A percentile compares a stretch with the other conserved stretches of the same genome.
phyloP scores from a whole-genome alignment of 1,284 basidiomycete genomes.

The Erythrobasidium hasegawianum region DNA sequence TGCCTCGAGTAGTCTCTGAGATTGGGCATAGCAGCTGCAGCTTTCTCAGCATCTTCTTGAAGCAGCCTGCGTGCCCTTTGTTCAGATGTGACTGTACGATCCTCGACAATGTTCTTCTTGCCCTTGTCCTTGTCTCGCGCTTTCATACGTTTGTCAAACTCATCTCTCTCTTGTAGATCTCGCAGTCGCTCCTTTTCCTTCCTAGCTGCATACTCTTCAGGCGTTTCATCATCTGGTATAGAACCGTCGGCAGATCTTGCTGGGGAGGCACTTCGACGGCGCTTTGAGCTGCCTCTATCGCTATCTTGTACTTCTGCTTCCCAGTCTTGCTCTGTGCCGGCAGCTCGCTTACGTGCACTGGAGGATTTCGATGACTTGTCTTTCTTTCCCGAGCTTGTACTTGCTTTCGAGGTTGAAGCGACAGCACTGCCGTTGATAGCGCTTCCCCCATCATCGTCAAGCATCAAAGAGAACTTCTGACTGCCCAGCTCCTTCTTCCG shows the following conservation, averaged over 20 bases:
- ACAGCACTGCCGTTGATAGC: background rate
- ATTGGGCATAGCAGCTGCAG: slow-evolving; percentile 72
- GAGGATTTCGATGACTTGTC: slow-evolving; percentile 32
- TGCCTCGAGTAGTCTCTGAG: slow-evolving; percentile 81
- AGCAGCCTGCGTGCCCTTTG: slow-evolving; percentile 73
- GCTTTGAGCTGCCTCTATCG: slow-evolving; percentile 49
- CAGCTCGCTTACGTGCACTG: slow-evolving; percentile 37
- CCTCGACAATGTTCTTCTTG: slow-evolving; percentile 83
- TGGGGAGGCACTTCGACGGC: slow-evolving; percentile 38
- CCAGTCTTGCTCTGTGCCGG: slow-evolving; percentile 66
- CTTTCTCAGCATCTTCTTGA: slow-evolving; percentile 76
- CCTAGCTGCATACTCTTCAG: slow-evolving; percentile 53
- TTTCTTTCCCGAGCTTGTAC: slow-evolving; percentile 52
- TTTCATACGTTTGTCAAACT: slow-evolving; percentile 82
- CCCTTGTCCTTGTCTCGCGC: slow-evolving; percentile 78
- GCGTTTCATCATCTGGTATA: slow-evolving; percentile 16
- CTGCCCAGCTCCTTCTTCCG: slow-evolving; percentile 55
- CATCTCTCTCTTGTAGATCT: slow-evolving; percentile 83
- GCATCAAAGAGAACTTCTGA: slow-evolving; percentile 70
- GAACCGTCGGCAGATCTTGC: slow-evolving; percentile 2
- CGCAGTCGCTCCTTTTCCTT: slow-evolving; percentile 70
- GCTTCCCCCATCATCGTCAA: slow-evolving; percentile 63
- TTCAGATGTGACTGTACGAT: slow-evolving; percentile 72
- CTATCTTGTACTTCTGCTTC: slow-evolving; percentile 67
- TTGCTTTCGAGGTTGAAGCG: slow-evolving; percentile 57